Base-by-base conservation (phyloP, 208 protist species). In the Leishmania tropica region DNA sequence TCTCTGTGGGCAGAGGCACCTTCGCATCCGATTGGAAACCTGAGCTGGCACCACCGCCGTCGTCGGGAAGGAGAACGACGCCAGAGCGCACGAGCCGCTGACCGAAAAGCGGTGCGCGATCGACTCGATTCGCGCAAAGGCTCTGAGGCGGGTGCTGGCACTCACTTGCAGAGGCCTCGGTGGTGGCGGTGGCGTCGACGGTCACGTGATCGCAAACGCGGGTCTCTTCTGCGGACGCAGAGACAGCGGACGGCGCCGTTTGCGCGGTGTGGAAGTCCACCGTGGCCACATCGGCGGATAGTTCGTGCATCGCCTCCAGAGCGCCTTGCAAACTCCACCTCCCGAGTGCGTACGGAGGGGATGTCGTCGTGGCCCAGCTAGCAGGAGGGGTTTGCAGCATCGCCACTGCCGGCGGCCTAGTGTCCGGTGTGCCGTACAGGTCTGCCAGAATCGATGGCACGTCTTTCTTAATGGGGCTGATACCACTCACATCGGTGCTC, bases 391-490 rank as follows among this genome's bases (percentile, higher is more conserved):
- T 17, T 74, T 24, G 17, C 45, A 28, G 13, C 45, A 15, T 11
- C 24, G 11, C 40, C 42, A 4, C 3, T 28, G 28, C 28, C 28
- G 40, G 68, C 21, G 45, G 28, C 21, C 71, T 40, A 21, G 21
- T 42, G 7, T 76, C 76, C 40, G 80, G 80, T 42, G 83, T 79
- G 45, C 80, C 78, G 80, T 88, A 91, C 31, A 88, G 76, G 5
- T 89, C 88, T 19, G 65, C 81, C 0, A 92, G 58, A 19, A 89
- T 73, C 11, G 88, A 92, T 21, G 83, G 60, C 28, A 80, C 78
- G 42, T 92, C 88, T 24, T 81, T 86, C n/a, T 84, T 82, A 53
- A 91, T 89, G 48, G 85, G 72, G 70, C 88, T 93, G 78, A 93
- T 88, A 54, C 77, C 78, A 53, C 86, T 93, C 31, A 91, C 79